Base-by-base conservation (phyloP, 1,284 basidiomycete species). In the Apiotrichum akiyoshidainum region DNA sequence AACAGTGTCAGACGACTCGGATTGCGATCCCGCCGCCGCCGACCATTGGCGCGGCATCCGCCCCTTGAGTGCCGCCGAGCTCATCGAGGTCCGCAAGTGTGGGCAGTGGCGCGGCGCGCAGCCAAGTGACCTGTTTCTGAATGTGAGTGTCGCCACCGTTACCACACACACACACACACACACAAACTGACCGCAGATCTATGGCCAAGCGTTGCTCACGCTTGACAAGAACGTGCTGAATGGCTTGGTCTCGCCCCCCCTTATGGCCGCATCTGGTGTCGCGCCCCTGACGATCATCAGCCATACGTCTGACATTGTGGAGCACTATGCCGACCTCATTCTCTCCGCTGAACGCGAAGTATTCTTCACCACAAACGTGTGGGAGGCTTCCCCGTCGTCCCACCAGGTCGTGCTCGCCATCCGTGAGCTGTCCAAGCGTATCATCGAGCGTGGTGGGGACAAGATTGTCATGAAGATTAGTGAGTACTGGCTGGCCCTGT, bases 381-480 rank as follows among this genome's bases (percentile, higher is more conserved):
- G 70, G 70, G 69, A 68, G 53, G 67, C 67, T 0, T 65, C 63
- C 9, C 52, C 58, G 7, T 55, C 67, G 1, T 67, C 63, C 4
- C 42, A 62, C 14, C 60, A 56, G 17, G 63, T 71, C 21, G 35
- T 45, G 6, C 60, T 66, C 45, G 69, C 69, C 2, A 57, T 71
- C 46, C 65, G 60, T 13, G 67, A 70, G 54, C 67, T 71, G 2
- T 70, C 68, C 12, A 52, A 63, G 17, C 52, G 69, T 16, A 66
- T 66, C 10, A 42, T 67, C 14, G 65, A 62, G 17, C 39, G 57
- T 2, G 62, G 64, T 13, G 67, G 67, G 2, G 41, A 61, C 22
- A 66, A 67, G 53, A 65, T 73, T 12, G 62, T 72, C 17, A 58
- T 73, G 59, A 72, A 72, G 60, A 57, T 73, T 42, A 73, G 53